Evolutionary conservation across 345 rosid genomes (phyloP).

Genomic region (Salix arbutifolia): DNA sequence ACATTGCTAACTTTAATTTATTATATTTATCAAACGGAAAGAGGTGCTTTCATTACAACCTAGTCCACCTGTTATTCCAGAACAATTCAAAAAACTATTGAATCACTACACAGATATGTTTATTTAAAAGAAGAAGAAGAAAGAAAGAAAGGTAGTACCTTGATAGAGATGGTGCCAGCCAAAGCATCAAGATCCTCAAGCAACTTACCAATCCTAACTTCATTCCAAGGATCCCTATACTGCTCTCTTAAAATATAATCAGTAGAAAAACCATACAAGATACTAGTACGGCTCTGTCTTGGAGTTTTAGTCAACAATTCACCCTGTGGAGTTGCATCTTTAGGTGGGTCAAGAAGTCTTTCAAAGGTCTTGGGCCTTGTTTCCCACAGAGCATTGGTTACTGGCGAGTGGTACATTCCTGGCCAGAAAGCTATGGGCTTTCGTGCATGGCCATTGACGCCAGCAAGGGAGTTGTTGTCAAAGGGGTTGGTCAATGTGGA

Average conservation of each 20-base stretch:
- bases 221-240: constrained; percentile 90
- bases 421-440: constrained; percentile 85
- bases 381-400: constrained; percentile 77
- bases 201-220: constrained; percentile 78
- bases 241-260: constrained; percentile 71
- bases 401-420: constrained; percentile 84
- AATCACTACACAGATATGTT: constrained; percentile 4
- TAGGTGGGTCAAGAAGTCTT: constrained; percentile 66
- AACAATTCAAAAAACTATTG: not conserved
- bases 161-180: constrained; percentile 85
- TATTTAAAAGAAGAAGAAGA: not conserved
- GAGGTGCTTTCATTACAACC: not conserved
- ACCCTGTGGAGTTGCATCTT: constrained; percentile 80
- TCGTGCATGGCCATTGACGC: constrained; percentile 23
- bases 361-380: constrained; percentile 72
- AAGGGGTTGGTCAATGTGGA: constrained; percentile 60
- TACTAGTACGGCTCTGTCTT: constrained; percentile 61
- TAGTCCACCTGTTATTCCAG: not conserved
- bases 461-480: constrained; percentile 20
- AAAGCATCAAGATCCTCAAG: constrained; percentile 92
- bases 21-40: too few relatives aligned
- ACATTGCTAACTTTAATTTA: not conserved
- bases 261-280: constrained; percentile 58
- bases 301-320: constrained; percentile 59
- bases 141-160: constrained; percentile 33